These are phyloP conservation scores for Coffea canephora DNA, from an alignment of 257 asterid species.

Conservation along the genomic window DNA sequence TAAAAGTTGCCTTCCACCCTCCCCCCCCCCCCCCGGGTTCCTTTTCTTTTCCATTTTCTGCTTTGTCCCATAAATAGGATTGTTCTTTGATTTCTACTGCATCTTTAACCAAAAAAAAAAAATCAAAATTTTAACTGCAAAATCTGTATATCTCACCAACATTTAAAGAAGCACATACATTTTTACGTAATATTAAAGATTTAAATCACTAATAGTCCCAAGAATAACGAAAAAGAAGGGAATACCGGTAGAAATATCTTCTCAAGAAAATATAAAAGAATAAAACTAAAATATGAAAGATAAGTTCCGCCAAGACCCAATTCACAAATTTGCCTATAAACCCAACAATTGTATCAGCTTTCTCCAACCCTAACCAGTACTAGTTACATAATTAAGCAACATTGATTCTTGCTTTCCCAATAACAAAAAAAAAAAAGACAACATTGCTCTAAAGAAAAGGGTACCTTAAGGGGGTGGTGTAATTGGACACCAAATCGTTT, in stretches of 20 bases:
- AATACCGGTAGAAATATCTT: neutral
- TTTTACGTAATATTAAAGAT: neutral
- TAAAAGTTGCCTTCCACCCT: neutral
- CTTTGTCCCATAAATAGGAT: too few relatives aligned
- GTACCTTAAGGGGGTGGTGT: conserved; percentile 58
- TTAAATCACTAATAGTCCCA: neutral
- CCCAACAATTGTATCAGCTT: neutral
- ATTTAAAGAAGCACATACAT: neutral
- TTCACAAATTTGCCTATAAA: neutral
- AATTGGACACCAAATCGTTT: conserved; percentile 87
- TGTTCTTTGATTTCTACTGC: neutral
- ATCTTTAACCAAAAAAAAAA: neutral
- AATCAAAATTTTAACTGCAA: neutral
- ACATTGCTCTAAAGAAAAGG: neutral
- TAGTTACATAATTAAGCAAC: neutral
- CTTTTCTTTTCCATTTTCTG: neutral
- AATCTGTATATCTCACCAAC: neutral
- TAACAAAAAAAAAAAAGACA: neutral
- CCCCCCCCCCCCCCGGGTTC: neutral
- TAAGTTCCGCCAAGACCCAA: neutral
- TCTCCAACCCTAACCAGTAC: neutral
- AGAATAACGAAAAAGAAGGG: neutral
- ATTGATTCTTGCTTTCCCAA: neutral
- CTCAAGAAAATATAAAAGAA: neutral
- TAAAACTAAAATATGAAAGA: neutral